Conservation (phyloP, 2,329 filamentous ascomycete genomes). For the Graphilbum sp. region DNA sequence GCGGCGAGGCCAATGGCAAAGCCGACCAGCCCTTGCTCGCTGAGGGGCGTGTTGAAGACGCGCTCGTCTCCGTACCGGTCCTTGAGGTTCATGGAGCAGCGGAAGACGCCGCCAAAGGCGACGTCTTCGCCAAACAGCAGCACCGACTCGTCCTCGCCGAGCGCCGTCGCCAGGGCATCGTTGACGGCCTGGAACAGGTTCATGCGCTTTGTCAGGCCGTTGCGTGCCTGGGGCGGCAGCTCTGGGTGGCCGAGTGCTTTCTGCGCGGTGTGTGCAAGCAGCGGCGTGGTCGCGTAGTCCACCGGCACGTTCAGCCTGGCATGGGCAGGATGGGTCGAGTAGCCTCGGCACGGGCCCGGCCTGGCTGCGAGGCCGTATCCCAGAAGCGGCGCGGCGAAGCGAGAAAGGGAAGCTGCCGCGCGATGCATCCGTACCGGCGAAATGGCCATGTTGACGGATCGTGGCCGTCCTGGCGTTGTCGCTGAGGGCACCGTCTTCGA, state of each 20-base stretch:
- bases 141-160: constrained; percentile 71
- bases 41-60: constrained; percentile 92
- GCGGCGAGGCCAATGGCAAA: constrained; percentile 84
- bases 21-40: constrained; percentile 85
- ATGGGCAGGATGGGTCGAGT: constrained; percentile 41
- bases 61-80: constrained; percentile 75
- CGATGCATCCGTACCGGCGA: too few relatives aligned
- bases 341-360: too few relatives aligned
- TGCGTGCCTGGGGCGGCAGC: constrained; percentile 47
- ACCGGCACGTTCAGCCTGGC: constrained; percentile 67
- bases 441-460: too few relatives aligned
- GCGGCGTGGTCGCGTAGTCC: constrained; percentile 68
- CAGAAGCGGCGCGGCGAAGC: too few relatives aligned
- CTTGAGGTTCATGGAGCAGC: constrained; percentile 80
- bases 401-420: too few relatives aligned
- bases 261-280: constrained; percentile 67
- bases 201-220: constrained; percentile 59
- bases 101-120: constrained; percentile 90
- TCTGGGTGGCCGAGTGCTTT: constrained; percentile 55
- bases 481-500: too few relatives aligned
- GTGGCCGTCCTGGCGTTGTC: too few relatives aligned
- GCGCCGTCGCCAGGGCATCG: constrained; percentile 65
- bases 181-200: constrained; percentile 94
- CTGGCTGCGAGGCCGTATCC: too few relatives aligned
- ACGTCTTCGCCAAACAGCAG: constrained; percentile 94